Percentiles rank a stretch among this genome's conserved stretches.
Conservation (phyloP, 495 filamentous ascomycete species). For the Neurospora pannonica region DNA sequence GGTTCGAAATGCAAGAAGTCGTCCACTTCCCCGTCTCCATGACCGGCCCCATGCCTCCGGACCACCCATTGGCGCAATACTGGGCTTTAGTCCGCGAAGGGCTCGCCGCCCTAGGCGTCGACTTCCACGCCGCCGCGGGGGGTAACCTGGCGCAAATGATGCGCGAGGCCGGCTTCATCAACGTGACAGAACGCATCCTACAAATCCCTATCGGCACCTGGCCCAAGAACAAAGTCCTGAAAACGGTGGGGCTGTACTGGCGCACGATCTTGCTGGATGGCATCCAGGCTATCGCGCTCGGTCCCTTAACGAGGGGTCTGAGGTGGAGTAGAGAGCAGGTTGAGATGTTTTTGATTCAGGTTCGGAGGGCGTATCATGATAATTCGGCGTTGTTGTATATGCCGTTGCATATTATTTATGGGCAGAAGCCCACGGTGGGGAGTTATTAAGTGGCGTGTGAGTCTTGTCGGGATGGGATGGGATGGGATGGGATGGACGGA, state of each 20-base stretch:
- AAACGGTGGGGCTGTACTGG: constrained; percentile 51
- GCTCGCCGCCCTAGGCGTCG: constrained; percentile 36
- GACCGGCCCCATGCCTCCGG: constrained; percentile 38
- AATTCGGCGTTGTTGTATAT: constrained; percentile 35
- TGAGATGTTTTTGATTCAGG: constrained; percentile 36
- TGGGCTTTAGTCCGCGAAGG: constrained; percentile 36
- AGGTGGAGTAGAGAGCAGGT: constrained; percentile 38
- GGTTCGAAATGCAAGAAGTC: constrained; percentile 52
- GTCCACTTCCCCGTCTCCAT: constrained; percentile 39
- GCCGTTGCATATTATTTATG: constrained; percentile 42
- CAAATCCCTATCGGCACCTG: constrained; percentile 61
- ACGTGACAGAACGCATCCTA: constrained; percentile 48
- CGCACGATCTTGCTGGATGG: constrained; percentile 51
- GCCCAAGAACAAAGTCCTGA: constrained; percentile 53
- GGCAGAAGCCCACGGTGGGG: constrained; percentile 29
- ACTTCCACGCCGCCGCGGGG: constrained; percentile 41
- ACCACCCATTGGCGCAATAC: constrained; percentile 43
- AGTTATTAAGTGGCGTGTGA: constrained; percentile 5
- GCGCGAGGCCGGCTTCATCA: constrained; percentile 48
- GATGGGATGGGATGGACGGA: not conserved
- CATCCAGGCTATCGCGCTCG: constrained; percentile 52
- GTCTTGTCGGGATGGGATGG: not conserved
- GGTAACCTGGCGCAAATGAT: constrained; percentile 39
- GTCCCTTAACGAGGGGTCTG: constrained; percentile 49
- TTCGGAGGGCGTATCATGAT: constrained; percentile 38